phyloP scores from a whole-genome alignment of 2,329 filamentous ascomycete species.

The Aspergillus sp. region DNA sequence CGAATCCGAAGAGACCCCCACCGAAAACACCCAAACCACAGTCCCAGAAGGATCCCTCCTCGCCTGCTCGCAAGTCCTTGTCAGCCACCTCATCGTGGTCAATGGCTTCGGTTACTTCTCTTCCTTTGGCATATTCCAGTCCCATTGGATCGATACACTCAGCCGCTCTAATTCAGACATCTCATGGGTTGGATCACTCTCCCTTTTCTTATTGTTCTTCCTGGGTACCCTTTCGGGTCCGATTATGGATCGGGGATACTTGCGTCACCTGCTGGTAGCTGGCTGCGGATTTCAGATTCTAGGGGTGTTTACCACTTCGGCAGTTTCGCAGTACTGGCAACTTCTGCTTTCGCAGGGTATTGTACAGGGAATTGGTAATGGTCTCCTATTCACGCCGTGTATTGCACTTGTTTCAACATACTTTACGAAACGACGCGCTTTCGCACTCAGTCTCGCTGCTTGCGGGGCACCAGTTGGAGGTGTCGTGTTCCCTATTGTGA shows the following conservation, averaged over 20 bases:
- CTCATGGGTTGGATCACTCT: slow-evolving; percentile 43
- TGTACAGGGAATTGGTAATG: slow-evolving; percentile 36
- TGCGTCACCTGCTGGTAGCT: slow-evolving; percentile 20
- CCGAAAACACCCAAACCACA: neutral
- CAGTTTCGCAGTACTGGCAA: slow-evolving; percentile 42
- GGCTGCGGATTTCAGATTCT: slow-evolving; percentile 30
- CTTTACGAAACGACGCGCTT: slow-evolving; percentile 30
- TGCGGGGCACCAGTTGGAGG: slow-evolving; percentile 35
- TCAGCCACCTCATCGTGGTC: slow-evolving; percentile 22
- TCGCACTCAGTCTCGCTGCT: slow-evolving; percentile 33
- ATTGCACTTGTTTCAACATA: slow-evolving; percentile 36
- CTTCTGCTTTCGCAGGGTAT: slow-evolving; percentile 44
- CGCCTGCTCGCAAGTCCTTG: slow-evolving; percentile 28
- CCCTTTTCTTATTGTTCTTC: slow-evolving; percentile 42
- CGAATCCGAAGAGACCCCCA: too few species aligned
- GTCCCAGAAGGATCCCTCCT: slow-evolving; percentile 22
- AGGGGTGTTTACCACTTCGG: slow-evolving; percentile 43
- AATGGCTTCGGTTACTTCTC: slow-evolving; percentile 19
- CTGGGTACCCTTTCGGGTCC: slow-evolving; percentile 38
- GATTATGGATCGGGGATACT: slow-evolving; percentile 37
- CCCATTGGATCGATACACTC: slow-evolving; percentile 35
- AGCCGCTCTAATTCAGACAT: slow-evolving; percentile 29
- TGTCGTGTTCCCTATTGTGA: slow-evolving; percentile 35
- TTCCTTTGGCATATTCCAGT: slow-evolving; percentile 41
- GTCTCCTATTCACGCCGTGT: slow-evolving; percentile 35